Base-by-base conservation (phyloP, 306 rosid genomes). In the Senna tora region DNA sequence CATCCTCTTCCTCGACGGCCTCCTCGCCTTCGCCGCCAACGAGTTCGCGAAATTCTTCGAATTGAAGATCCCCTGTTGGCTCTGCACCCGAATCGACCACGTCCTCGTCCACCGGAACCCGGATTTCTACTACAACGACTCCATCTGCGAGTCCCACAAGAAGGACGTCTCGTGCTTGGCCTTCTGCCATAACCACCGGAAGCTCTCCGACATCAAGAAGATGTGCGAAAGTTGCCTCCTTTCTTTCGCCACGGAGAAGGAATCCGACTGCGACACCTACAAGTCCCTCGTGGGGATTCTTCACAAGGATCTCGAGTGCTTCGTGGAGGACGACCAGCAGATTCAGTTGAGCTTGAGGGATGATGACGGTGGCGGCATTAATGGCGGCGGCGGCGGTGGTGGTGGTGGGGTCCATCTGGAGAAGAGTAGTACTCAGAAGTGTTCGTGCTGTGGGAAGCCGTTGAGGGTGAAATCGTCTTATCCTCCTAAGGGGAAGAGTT, bases 221-320 rank as follows among this genome's bases (percentile, higher is more conserved):
- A 89, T 94, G 97, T 94, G 96, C 9, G 99, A 94, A 72, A 79
- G 83, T 1, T 94, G 99, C 52, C 83, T 94, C 16, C 92, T 94
- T 53, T 91, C 99, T 0, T 91, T 91, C 32, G 97, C 97, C 7
- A 87, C 90, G 0, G 89, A 86, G 57, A 88, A 69, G 61, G 94
- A 93, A 65, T 86, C 93, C 0, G 89, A 89, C 47, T 80, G 84
- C 17, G 88, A 82, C 63, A 84, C 93, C 2, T 86, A 91, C 69
- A 94, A 87, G 65, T 89, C 97, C 20, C 94, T 91, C 1, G 87
- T 91, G 1, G 97, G 97, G 60, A 87, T 91, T 78, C 60, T 94
- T 66, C 95, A 89, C 38, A 94, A 86, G 90, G 97, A 93, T 77
- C 80, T 89, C 9, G 97, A 90, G 30, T 83, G 90, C 61, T 81